phyloP scores from a whole-genome alignment of 2,329 filamentous ascomycete species.

The Fonsecaea multimorphosa region DNA sequence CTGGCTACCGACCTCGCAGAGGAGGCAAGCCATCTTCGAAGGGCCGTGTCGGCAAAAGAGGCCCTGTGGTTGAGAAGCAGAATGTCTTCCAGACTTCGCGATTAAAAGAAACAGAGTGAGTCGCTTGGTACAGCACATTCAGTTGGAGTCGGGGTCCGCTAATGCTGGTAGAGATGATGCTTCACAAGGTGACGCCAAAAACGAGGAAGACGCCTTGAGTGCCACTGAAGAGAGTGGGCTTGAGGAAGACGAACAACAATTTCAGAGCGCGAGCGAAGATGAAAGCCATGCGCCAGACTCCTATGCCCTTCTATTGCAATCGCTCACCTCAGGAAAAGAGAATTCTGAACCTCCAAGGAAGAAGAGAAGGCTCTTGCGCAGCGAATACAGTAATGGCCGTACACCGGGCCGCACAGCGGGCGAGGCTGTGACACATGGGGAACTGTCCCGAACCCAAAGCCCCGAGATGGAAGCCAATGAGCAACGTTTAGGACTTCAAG shows the following conservation, averaged over 20 bases:
- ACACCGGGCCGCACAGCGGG: no score
- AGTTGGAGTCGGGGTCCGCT: conserved; percentile 2
- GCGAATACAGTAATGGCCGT: conserved; percentile 33
- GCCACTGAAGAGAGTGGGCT: conserved; percentile 4
- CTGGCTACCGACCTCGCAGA: conserved; percentile 24
- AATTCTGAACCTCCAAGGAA: conserved; percentile 56
- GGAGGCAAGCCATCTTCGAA: conserved; percentile 43
- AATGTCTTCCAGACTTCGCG: conserved; percentile 48
- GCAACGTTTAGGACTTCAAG: conserved; percentile 36
- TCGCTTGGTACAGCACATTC: background rate
- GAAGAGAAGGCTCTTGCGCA: conserved; percentile 58
- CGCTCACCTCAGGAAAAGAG: conserved; percentile 55
- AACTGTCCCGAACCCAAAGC: conserved; percentile 33
- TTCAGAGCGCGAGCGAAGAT: conserved; percentile 29
- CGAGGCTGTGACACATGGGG: conserved; percentile 21
- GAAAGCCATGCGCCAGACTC: conserved; percentile 43
- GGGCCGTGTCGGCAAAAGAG: conserved; percentile 43
- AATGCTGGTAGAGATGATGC: conserved; percentile 28
- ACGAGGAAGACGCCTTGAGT: conserved; percentile 10
- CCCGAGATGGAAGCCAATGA: conserved; percentile 27
- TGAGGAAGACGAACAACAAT: conserved; percentile 6
- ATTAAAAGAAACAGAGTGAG: conserved; percentile 49
- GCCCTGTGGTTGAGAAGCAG: conserved; percentile 36
- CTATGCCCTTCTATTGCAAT: conserved; percentile 64
- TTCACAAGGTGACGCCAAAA: conserved; percentile 6